A percentile compares a stretch with the other conserved stretches of the same genome.
These are phyloP conservation scores for Aspergillus alliaceus DNA, from an alignment of 2,329 filamentous ascomycete species.

Conservation along the genomic window DNA sequence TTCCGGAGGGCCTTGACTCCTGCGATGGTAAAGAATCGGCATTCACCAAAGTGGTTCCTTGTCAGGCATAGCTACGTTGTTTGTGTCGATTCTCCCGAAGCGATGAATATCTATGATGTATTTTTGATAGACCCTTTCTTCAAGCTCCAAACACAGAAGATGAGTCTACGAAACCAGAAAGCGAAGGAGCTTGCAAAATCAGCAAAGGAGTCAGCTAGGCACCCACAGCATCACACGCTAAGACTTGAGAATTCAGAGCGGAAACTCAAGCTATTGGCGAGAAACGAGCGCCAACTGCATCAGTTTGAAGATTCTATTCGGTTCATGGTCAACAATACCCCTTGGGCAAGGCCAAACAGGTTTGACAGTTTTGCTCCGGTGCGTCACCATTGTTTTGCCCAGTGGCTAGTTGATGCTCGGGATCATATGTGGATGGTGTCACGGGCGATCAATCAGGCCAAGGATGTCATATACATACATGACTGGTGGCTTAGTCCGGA, in stretches of 20 bases:
- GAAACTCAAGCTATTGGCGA: conserved; percentile 84
- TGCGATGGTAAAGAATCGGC: conserved; percentile 73
- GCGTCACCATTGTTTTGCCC: conserved; percentile 79
- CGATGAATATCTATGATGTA: conserved; percentile 98
- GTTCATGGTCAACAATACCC: conserved; percentile 78
- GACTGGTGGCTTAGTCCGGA: conserved; percentile 99
- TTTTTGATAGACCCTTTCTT: conserved; percentile 95
- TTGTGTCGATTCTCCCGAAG: conserved; percentile 96
- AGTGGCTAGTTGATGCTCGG: conserved; percentile 94
- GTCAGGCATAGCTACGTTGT: conserved; percentile 98
- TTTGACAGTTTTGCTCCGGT: conserved; percentile 95
- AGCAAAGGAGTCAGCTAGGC: conserved; percentile 61
- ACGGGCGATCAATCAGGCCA: conserved; percentile 92
- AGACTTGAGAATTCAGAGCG: conserved; percentile 89
- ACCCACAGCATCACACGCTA: conserved; percentile 76
- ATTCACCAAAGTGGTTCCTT: conserved; percentile 94
- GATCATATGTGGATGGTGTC: conserved; percentile 99
- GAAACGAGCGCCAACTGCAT: conserved; percentile 82
- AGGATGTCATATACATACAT: conserved; percentile 97
- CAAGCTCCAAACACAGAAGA: conserved; percentile 70
- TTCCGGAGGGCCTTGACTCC: conserved; percentile 79
- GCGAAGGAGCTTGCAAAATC: conserved; percentile 64
- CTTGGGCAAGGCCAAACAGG: conserved; percentile 79
- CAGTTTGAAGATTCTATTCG: conserved; percentile 94
- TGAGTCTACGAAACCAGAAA: conserved; percentile 51